These are phyloP conservation scores for Medicago truncatula DNA, from an alignment of 306 rosid species.

Conservation along the genomic window DNA sequence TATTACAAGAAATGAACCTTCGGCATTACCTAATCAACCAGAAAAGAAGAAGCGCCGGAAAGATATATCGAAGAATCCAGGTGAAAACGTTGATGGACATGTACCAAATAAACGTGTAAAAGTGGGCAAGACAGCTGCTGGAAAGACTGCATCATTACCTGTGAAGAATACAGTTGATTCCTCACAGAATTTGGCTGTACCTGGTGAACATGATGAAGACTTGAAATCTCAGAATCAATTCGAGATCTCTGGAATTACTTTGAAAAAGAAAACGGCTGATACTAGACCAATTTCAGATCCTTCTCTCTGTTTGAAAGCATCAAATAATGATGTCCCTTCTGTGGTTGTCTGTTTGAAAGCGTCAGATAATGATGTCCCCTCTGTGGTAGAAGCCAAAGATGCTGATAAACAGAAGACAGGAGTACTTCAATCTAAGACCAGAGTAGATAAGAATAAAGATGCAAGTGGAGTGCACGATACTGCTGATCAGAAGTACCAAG, in stretches of 20 bases:
- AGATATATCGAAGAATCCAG: slow-evolving; percentile 68
- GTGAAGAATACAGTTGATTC: slow-evolving; percentile 57
- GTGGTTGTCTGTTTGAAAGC: slow-evolving; percentile 50
- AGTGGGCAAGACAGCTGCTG: slow-evolving; percentile 63
- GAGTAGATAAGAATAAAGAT: slow-evolving; percentile 65
- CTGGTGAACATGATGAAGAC: slow-evolving; percentile 58
- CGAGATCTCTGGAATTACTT: slow-evolving; percentile 54
- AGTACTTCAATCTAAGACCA: slow-evolving; percentile 57
- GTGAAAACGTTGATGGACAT: slow-evolving; percentile 60
- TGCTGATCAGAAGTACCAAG: slow-evolving; percentile 60
- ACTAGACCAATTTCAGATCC: slow-evolving; percentile 57
- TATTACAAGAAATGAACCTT: slow-evolving; percentile 58
- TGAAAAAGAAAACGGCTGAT: slow-evolving; percentile 68
- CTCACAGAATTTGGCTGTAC: slow-evolving; percentile 51
- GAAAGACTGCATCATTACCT: slow-evolving; percentile 56
- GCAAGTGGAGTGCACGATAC: slow-evolving; percentile 55
- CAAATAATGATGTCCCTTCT: slow-evolving; percentile 60
- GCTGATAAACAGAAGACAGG: slow-evolving; percentile 68
- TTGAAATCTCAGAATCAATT: slow-evolving; percentile 60
- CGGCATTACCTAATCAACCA: slow-evolving; percentile 76
- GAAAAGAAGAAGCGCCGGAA: slow-evolving; percentile 93
- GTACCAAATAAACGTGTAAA: slow-evolving; percentile 64
- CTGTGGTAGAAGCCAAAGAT: slow-evolving; percentile 58
- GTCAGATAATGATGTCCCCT: slow-evolving; percentile 60
- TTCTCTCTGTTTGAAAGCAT: slow-evolving; percentile 55